Conservation (phyloP, 148 eudicot species). For the Spergularia marina region DNA sequence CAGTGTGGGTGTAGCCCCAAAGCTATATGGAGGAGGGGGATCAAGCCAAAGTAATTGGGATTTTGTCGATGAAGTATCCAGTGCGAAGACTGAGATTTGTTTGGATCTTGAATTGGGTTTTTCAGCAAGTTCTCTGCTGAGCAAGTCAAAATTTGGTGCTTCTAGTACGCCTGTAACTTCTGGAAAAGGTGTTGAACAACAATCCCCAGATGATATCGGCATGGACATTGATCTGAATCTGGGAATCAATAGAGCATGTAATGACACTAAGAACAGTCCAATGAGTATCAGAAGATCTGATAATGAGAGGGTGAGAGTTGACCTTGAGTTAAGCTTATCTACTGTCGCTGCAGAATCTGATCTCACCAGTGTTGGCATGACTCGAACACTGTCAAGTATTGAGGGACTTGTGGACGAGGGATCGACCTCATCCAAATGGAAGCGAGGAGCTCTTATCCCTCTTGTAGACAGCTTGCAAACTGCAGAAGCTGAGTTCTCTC, state of each 20-base stretch:
- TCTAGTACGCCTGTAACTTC: conserved; percentile 27
- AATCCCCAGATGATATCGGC: conserved; percentile 30
- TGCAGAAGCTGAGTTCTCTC: neutral
- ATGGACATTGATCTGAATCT: conserved; percentile 32
- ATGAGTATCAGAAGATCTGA: conserved; percentile 6
- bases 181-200: conserved; percentile 34
- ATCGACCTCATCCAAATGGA: conserved; percentile 70
- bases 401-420: conserved; percentile 62
- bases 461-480: conserved; percentile 25
- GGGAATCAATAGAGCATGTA: conserved; percentile 13
- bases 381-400: conserved; percentile 21
- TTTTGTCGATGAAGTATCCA: conserved; percentile 16
- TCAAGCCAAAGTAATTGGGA: conserved; percentile 38
- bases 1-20: conserved; percentile 24
- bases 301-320: conserved; percentile 31
- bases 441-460: conserved; percentile 35
- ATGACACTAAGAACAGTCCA: conserved; percentile 23
- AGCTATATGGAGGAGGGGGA: conserved; percentile 14
- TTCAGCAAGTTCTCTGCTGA: conserved; percentile 23
- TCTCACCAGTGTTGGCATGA: conserved; percentile 42
- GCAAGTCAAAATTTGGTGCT: conserved; percentile 11
- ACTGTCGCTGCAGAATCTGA: conserved; percentile 51
- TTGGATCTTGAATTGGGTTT: conserved; percentile 42
- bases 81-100: conserved; percentile 34
- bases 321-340: conserved; percentile 66